Conservation (phyloP, 768 basidiomycete species). For the Rhodosporidiobolus sp. region DNA sequence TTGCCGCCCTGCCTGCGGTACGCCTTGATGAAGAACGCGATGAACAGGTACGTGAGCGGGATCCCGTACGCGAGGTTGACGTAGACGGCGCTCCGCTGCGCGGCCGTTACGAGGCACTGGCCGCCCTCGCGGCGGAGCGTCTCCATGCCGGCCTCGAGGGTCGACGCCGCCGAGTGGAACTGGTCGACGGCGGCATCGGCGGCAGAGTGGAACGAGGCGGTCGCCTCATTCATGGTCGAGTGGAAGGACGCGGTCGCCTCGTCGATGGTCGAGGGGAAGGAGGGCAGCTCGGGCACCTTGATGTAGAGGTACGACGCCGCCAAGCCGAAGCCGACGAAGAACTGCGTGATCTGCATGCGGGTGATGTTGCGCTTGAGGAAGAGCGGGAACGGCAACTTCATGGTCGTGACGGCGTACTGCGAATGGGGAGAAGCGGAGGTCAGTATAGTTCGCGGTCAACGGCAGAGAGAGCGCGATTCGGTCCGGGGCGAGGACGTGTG, state of each 20-base stretch:
- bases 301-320: constrained; percentile 42
- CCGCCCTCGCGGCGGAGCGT: constrained; percentile 13
- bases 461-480: no score
- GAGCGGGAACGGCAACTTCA: constrained; percentile 43
- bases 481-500: no score
- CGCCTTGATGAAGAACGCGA: constrained; percentile 42
- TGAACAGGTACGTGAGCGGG: constrained; percentile 40
- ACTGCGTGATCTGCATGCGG: constrained; percentile 43
- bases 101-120: constrained; percentile 37
- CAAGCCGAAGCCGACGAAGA: constrained; percentile 29
- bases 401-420: constrained; percentile 43
- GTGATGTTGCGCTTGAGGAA: constrained; percentile 42
- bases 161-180: constrained; percentile 4
- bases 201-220: constrained; percentile 8
- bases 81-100: constrained; percentile 36
- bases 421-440: background rate
- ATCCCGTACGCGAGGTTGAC: constrained; percentile 42
- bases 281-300: constrained; percentile 30
- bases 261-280: constrained; percentile 6
- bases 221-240: constrained; percentile 6
- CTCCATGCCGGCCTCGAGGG: constrained; percentile 24
- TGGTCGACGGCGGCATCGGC: background rate
- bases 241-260: constrained; percentile 11
- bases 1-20: constrained; percentile 30
- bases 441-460: background rate